Percentiles rank a stretch among this genome's conserved stretches.
These are phyloP conservation scores for Leccinum arenicola DNA, from an alignment of 768 basidiomycete genomes.

Conservation along the genomic window DNA sequence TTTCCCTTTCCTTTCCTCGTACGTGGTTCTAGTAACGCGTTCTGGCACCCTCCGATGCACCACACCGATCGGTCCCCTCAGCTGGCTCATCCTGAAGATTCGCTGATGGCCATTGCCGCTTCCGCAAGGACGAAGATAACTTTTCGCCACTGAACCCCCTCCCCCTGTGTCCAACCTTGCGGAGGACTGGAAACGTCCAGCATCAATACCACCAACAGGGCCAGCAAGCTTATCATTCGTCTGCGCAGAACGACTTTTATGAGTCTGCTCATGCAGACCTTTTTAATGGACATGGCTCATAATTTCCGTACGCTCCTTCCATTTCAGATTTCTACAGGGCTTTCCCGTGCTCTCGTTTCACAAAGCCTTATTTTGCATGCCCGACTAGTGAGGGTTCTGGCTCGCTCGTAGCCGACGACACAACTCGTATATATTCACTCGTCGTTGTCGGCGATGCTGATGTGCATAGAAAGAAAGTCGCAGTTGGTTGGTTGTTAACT, in stretches of 20 bases:
- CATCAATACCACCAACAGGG: slow-evolving; percentile 26
- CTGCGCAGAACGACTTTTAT: slow-evolving; percentile 30
- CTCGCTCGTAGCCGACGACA: slow-evolving; percentile 29
- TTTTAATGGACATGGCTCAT: slow-evolving; percentile 18
- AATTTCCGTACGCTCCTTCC: background rate
- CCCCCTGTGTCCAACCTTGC: slow-evolving; percentile 36
- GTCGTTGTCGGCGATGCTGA: too few species aligned
- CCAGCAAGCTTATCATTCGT: slow-evolving; percentile 15
- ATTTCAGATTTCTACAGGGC: slow-evolving; percentile 9
- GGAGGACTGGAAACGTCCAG: slow-evolving; percentile 29
- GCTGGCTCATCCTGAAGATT: slow-evolving; percentile 41
- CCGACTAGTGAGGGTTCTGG: background rate
- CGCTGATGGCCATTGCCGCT: slow-evolving; percentile 67
- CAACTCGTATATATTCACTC: slow-evolving; percentile 38
- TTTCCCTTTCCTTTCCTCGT: slow-evolving; percentile 55
- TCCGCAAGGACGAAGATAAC: slow-evolving; percentile 60
- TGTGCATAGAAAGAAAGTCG: too few species aligned
- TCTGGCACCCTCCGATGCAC: slow-evolving; percentile 81
- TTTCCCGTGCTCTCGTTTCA: background rate
- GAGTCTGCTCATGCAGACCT: slow-evolving; percentile 33
- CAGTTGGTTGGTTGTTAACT: slow-evolving; percentile 4
- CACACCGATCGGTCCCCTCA: slow-evolving; percentile 49
- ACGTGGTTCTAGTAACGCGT: slow-evolving; percentile 55
- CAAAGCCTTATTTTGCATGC: too few species aligned
- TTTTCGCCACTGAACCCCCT: slow-evolving; percentile 56